Evolutionary conservation across 257 asterid genomes (phyloP).

Genomic region (Leonotis leonurus): DNA sequence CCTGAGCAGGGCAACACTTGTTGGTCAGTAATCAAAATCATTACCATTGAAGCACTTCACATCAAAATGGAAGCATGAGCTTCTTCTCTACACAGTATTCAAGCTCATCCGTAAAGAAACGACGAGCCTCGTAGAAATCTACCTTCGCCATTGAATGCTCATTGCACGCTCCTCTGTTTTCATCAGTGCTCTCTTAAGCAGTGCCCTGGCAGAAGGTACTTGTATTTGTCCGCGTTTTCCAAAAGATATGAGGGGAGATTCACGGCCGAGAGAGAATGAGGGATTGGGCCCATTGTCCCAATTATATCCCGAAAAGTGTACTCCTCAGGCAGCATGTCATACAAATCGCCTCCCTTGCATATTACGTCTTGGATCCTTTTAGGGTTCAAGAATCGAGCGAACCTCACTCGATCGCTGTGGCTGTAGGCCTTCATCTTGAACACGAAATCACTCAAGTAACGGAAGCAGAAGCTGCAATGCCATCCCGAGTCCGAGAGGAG

Average conservation of each 20-base stretch:
- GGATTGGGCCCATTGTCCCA: conserved; percentile 36
- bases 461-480: conserved; percentile 48
- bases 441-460: conserved; percentile 24
- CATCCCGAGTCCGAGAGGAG: conserved; percentile 34
- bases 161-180: no score
- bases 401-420: conserved; percentile 35
- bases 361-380: conserved; percentile 39
- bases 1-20: background rate
- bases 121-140: no score
- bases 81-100: background rate
- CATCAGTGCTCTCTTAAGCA: conserved; percentile 24
- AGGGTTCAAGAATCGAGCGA: conserved; percentile 30
- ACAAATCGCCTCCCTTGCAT: conserved; percentile 36
- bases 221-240: conserved; percentile 30
- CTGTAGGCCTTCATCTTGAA: conserved; percentile 49
- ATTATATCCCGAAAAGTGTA: conserved; percentile 40
- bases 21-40: background rate
- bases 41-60: background rate
- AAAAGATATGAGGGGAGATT: conserved; percentile 32
- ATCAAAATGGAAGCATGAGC: conserved; percentile 5
- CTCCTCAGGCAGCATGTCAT: conserved; percentile 41
- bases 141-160: no score
- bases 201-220: conserved; percentile 36
- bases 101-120: no score
- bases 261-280: conserved; percentile 33